These are phyloP conservation scores for Aschersonia sp. DNA, from an alignment of 2,329 filamentous ascomycete species.

Conservation along the genomic window DNA sequence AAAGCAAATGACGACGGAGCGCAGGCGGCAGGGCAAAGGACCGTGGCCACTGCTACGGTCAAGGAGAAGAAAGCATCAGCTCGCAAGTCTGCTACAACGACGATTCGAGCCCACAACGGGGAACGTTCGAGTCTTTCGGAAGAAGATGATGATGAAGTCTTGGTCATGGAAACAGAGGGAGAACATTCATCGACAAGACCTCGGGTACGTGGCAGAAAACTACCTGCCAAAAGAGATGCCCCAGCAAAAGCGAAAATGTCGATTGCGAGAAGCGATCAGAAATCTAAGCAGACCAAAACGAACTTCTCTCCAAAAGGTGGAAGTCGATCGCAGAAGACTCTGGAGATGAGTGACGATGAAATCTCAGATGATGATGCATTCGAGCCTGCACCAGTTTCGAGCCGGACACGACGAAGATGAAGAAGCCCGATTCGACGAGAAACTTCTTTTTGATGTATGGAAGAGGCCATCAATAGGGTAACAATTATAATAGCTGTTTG, in stretches of 20 bases:
- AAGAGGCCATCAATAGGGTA: too few relatives aligned
- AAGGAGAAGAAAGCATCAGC: slow-evolving; percentile 25
- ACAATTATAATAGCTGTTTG: too few relatives aligned
- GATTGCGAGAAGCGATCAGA: slow-evolving; percentile 5
- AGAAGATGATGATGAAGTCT: slow-evolving; percentile 30
- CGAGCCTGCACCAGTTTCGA: slow-evolving; percentile 31
- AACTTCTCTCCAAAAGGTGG: slow-evolving; percentile 24
- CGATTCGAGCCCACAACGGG: too few relatives aligned
- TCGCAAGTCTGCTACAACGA: slow-evolving; percentile 13
- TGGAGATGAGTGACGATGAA: slow-evolving; percentile 51
- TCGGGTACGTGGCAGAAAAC: too few relatives aligned
- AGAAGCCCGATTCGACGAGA: neutral
- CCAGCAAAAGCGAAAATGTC: slow-evolving; percentile 2
- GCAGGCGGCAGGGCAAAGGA: slow-evolving; percentile 7
- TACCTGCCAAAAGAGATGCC: too few relatives aligned
- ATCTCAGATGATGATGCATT: slow-evolving; percentile 45
- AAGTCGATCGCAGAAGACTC: slow-evolving; percentile 27
- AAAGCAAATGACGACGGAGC: slow-evolving; percentile 9
- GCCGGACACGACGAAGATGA: slow-evolving; percentile 17
- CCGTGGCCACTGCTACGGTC: slow-evolving; percentile 7
- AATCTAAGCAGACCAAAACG: slow-evolving; percentile 18
- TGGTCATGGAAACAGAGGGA: slow-evolving; percentile 39
- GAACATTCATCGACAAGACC: slow-evolving; percentile 18
- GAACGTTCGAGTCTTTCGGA: slow-evolving; percentile 5
- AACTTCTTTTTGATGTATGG: neutral